Evolutionary conservation across 768 basidiomycete species (phyloP).

Genomic region (Coprinopsis marcescibilis): DNA sequence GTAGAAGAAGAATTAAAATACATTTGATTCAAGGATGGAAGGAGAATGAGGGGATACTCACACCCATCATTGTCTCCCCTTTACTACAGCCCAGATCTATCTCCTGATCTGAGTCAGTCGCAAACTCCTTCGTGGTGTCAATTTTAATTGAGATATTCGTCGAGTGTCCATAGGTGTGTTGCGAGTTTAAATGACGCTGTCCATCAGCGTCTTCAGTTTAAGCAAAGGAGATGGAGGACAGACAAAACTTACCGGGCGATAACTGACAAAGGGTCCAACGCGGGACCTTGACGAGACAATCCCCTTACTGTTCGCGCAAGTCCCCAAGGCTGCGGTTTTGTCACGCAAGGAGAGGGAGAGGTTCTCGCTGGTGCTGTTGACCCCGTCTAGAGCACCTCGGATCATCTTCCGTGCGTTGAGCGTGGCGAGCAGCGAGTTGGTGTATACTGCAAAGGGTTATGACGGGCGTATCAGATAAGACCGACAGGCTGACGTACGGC

Average conservation of each 20-base stretch:
- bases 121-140: constrained; percentile 47
- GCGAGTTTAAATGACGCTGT: background rate
- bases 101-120: constrained; percentile 33
- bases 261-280: background rate
- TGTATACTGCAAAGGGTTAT: constrained; percentile 37
- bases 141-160: constrained; percentile 51
- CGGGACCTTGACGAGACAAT: background rate
- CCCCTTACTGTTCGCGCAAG: too few species aligned
- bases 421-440: constrained; percentile 56
- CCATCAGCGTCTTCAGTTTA: background rate
- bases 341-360: constrained; percentile 34
- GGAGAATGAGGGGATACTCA: too few species aligned
- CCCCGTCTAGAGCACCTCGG: constrained; percentile 31
- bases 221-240: background rate
- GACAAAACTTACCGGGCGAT: background rate
- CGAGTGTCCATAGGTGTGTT: constrained; percentile 19
- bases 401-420: constrained; percentile 51
- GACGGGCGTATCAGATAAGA: background rate
- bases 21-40: too few species aligned
- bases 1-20: too few species aligned
- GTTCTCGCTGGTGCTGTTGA: constrained; percentile 37
- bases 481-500: constrained; percentile 36
- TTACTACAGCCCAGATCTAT: background rate
- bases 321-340: too few species aligned
- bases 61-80: background rate